Conservation (phyloP, 495 filamentous ascomycete genomes). For the Durotheca rogersii region DNA sequence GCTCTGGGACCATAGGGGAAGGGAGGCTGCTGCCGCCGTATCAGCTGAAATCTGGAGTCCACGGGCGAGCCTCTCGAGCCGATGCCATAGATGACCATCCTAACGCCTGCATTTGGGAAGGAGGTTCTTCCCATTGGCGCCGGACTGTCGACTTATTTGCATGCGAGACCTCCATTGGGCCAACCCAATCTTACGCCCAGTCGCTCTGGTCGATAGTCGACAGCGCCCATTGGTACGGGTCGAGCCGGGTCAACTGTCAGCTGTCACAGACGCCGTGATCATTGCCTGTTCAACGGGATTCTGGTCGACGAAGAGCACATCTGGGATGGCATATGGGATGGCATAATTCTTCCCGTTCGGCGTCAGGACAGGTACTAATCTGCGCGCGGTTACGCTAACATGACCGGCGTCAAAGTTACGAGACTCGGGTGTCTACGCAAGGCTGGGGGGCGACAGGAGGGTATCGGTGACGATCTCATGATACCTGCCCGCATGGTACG, state of each 20-base stretch:
- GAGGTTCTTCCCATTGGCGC: constrained; percentile 16
- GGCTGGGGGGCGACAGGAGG: no score
- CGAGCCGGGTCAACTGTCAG: constrained; percentile 21
- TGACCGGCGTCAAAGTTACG: no score
- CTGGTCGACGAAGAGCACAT: constrained; percentile 3
- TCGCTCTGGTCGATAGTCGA: constrained; percentile 21
- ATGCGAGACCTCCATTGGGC: constrained; percentile 6
- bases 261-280: not conserved
- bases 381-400: no score
- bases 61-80: constrained; percentile 5
- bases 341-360: no score
- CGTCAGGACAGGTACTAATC: no score
- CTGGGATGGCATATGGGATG: no score
- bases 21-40: no score
- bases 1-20: no score
- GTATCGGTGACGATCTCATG: no score
- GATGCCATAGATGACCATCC: constrained; percentile 2
- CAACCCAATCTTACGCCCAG: constrained; percentile 5
- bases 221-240: constrained; percentile 17
- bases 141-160: constrained; percentile 17
- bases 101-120: not conserved
- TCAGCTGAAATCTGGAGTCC: no score
- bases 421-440: no score
- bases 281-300: constrained; percentile 20
- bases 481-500: no score